Conservation (phyloP, 1,284 basidiomycete genomes). For the Caloboletus firmus region DNA sequence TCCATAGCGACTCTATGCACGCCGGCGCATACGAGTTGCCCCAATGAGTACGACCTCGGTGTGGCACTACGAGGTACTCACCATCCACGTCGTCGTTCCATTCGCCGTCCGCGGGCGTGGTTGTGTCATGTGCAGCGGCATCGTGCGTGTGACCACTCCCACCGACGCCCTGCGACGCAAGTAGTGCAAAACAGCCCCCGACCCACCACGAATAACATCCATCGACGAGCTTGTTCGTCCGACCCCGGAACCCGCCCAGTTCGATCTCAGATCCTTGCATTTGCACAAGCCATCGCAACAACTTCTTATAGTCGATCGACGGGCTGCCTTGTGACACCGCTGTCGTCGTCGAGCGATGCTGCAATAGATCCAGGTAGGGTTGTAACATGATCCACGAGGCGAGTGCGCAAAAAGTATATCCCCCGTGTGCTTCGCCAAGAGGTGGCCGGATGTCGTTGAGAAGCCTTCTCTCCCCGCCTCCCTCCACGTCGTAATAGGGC, state of each 20-base stretch:
- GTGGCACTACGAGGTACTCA: constrained; percentile 32
- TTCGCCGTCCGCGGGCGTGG: constrained; percentile 29
- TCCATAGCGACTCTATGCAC: constrained; percentile 51
- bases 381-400: constrained; percentile 82
- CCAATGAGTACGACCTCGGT: background rate
- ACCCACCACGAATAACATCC: constrained; percentile 99
- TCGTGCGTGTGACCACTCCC: constrained; percentile 32
- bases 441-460: constrained; percentile 54
- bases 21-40: background rate
- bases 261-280: constrained; percentile 88
- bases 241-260: constrained; percentile 89
- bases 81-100: constrained; percentile 69
- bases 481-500: constrained; percentile 48
- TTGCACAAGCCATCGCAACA: constrained; percentile 81
- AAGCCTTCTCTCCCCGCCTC: constrained; percentile 28
- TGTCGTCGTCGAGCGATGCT: constrained; percentile 3
- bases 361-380: constrained; percentile 44
- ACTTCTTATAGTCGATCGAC: constrained; percentile 56
- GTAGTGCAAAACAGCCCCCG: constrained; percentile 82
- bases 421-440: constrained; percentile 95
- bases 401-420: constrained; percentile 93
- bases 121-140: constrained; percentile 12
- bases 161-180: constrained; percentile 66
- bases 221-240: constrained; percentile 98
- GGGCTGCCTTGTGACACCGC: constrained; percentile 28